Base-by-base conservation (phyloP, 768 basidiomycete genomes). In the Pisolithus orientalis region DNA sequence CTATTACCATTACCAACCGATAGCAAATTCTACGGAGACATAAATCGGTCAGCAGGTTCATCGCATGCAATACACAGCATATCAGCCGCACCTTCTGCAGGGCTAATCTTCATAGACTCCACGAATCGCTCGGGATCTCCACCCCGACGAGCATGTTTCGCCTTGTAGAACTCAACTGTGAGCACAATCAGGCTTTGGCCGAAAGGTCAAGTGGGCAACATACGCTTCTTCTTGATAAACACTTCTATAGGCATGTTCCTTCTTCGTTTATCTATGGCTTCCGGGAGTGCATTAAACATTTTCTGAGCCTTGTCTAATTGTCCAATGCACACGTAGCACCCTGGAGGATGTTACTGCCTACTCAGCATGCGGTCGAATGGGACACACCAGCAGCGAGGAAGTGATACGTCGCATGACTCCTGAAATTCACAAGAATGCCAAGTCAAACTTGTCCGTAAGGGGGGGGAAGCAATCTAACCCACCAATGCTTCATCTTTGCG, bases 341-440 rank as follows among this genome's bases (percentile, higher is more conserved):
- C 85, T 77, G 39, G 21, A 39, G 50, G 44, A 44, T 3, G 24
- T 16, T 32, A 39, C 32, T 5, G 16, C 32, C 13, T 49, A 37
- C 32, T 5, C 16, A 7, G 13, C 31, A 28, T 48, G 21, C 31
- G n/a, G 53, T 48, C n/a, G n/a, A 50, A 21, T 21, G 27, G 39
- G 39, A 51, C 68, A 49, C 27, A 69, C 81, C 85, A n/a, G 84
- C 86, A 21, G 85, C 83, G 32, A 89, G 77, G 63, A 84, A 88
- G 57, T 82, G 82, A 64, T 90, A 90, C 9, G 88, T 90, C 3
- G 78, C 86, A 48, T 87, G 88, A 61, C 83, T 84, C 86, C 85
- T 86, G 56, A 6, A 51, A 25, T 39, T 6, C n/a, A 29, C 43
- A 38, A 52, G 2, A 43, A 38, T 1, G 47, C 11, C 24, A 40